Base-by-base conservation (phyloP, 768 basidiomycete genomes). In the Plicaturopsis crispa region DNA sequence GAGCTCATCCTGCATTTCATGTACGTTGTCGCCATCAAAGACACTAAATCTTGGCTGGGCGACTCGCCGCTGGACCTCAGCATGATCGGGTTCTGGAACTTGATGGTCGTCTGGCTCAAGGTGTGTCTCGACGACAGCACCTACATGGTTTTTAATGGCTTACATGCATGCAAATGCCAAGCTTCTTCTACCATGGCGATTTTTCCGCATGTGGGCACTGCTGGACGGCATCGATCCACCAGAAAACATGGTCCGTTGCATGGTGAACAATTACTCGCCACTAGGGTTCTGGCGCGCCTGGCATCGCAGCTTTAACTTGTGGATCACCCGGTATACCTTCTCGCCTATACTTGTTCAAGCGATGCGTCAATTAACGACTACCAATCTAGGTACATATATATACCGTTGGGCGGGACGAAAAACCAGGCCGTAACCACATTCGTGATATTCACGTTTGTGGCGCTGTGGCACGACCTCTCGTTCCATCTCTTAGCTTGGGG, bases 161-260 rank as follows among this genome's bases (percentile, higher is more conserved):
- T n/a, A n/a, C n/a, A n/a, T n/a, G n/a, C n/a, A n/a, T n/a, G n/a
- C n/a, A n/a, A n/a, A n/a, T n/a, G n/a, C n/a, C n/a, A 49, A 97
- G 93, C 76, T 97, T 16, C 67, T 97, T 30, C 75, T 97, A 16
- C 87, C 92, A 0, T 97, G 94, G 94, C 75, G 94, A 8, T 96
- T 96, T 67, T 98, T 97, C 67, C 84, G 93, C 2, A 62, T 96
- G 14, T 97, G 93, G 91, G 83, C 93, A 2, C 65, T 98, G 16
- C 56, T 76, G 5, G 88, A 91, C 50, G 88, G 87, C 0, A 73
- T 97, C 23, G 89, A 96, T 49, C 85, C 91, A 0, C 96, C 94
- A 0, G 96, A 99, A 59, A 99, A 99, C 59, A 96, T 97, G 96
- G 73, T 99, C 10, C 75, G 96, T n/a, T 98, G 96, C 53, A 84